phyloP scores from a whole-genome alignment of 2,329 filamentous ascomycete species.

The Westerdykella ornata region DNA sequence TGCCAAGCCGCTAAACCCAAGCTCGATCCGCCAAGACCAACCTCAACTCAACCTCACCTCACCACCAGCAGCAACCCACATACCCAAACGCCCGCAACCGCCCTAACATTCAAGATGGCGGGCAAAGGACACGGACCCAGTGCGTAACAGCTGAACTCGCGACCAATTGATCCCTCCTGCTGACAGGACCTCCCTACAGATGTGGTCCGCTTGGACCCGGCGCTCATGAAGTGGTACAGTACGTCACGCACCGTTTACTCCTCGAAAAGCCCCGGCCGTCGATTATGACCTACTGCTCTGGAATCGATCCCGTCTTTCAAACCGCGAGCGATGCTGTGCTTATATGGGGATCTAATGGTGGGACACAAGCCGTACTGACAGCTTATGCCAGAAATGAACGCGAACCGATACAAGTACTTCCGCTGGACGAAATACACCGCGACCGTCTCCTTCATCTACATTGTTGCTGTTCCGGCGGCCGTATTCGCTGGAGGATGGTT shows the following conservation, averaged over 20 bases:
- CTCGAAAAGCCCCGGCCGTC: constrained; percentile 26
- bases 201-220: constrained; percentile 48
- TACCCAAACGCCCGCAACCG: no score
- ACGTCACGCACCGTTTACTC: constrained; percentile 38
- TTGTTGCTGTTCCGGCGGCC: constrained; percentile 62
- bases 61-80: no score
- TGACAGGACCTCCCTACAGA: constrained; percentile 29
- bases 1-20: no score
- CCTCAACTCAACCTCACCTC: no score
- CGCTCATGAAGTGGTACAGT: constrained; percentile 51
- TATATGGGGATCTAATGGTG: neutral
- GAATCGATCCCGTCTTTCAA: neutral
- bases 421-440: constrained; percentile 83
- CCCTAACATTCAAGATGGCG: neutral
- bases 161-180: constrained; percentile 14
- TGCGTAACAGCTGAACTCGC: neutral
- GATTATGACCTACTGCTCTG: neutral
- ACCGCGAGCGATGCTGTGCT: neutral
- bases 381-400: constrained; percentile 60
- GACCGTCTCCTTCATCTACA: constrained; percentile 70
- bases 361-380: constrained; percentile 4
- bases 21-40: no score
- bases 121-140: neutral
- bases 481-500: constrained; percentile 67
- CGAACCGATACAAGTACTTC: constrained; percentile 90